A percentile compares a stretch with the other conserved stretches of the same genome.
phyloP scores from a whole-genome alignment of 2,329 filamentous ascomycete genomes.

The Aspergillus awamori region DNA sequence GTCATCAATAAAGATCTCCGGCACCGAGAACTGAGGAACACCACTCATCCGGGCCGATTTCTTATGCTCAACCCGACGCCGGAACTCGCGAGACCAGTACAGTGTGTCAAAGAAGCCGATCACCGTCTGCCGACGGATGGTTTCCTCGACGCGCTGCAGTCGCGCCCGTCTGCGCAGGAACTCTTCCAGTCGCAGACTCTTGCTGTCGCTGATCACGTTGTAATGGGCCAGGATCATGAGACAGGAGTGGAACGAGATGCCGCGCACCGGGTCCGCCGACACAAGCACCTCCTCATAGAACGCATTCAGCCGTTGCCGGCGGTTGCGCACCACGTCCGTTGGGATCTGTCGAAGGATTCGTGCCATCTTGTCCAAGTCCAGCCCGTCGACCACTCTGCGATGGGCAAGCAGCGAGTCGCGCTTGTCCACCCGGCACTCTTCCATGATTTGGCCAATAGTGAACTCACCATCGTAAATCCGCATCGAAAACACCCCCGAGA shows the following conservation, averaged over 20 bases:
- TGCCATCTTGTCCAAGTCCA: constrained; percentile 78
- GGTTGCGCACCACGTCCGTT: constrained; percentile 70
- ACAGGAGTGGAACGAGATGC: constrained; percentile 88
- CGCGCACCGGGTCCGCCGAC: constrained; percentile 83
- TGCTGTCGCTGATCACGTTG: constrained; percentile 97
- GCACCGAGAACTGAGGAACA: constrained; percentile 78
- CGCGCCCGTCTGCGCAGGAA: constrained; percentile 87
- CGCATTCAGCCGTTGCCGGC: constrained; percentile 80
- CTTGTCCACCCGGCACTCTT: constrained; percentile 70
- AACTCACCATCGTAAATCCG: constrained; percentile 91
- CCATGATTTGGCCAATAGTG: constrained; percentile 82
- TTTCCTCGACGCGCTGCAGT: constrained; percentile 91
- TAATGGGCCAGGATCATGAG: constrained; percentile 97
- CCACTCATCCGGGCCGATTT: constrained; percentile 74
- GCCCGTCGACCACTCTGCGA: constrained; percentile 51
- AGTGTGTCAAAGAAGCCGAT: constrained; percentile 94
- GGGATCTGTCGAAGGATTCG: constrained; percentile 73
- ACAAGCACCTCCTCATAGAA: constrained; percentile 98
- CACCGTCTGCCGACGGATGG: constrained; percentile 85
- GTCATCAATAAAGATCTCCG: constrained; percentile 88
- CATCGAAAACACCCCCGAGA: constrained; percentile 96
- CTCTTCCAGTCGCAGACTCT: constrained; percentile 91
- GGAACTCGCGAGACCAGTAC: constrained; percentile 83
- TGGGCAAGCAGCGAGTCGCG: constrained; percentile 47
- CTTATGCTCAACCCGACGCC: constrained; percentile 72